Conservation (phyloP, 192 early-diverging fungal genomes). For the Powellomyces hirtus region DNA sequence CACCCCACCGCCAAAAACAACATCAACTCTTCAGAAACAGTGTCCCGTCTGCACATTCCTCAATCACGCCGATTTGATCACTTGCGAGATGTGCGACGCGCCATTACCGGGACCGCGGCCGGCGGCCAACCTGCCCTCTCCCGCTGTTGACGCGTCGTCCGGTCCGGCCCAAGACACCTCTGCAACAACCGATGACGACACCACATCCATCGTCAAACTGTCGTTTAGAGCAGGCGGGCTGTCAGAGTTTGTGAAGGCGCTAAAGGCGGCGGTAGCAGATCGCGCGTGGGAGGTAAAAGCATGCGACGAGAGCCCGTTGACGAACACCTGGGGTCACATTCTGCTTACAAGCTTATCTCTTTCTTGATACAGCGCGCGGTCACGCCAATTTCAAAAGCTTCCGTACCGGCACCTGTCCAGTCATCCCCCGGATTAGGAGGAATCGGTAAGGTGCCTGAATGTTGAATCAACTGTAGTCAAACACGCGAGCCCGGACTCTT, state of each 20-base stretch:
- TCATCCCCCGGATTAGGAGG: conserved; percentile 36
- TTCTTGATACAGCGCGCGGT: no score
- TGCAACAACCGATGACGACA: not conserved
- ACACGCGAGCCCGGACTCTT: not conserved
- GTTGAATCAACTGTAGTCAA: no score
- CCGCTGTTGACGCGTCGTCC: no score
- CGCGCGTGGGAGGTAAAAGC: conserved; percentile 69
- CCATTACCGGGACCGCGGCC: conserved; percentile 49
- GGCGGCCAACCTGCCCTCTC: no score
- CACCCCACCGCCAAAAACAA: not conserved
- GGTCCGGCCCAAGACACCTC: no score
- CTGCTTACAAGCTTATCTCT: no score
- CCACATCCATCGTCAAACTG: conserved; percentile 30
- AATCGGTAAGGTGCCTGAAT: conserved; percentile 35
- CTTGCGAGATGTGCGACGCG: conserved; percentile 83
- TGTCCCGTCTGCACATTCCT: conserved; percentile 86
- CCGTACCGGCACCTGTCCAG: conserved; percentile 5
- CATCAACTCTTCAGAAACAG: conserved; percentile 25
- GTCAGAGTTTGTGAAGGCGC: conserved; percentile 53
- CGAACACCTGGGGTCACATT: no score
- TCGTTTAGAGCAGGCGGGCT: conserved; percentile 78
- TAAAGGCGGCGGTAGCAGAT: conserved; percentile 60
- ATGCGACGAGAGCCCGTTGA: conserved; percentile 11
- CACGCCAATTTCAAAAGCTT: no score
- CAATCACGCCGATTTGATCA: conserved; percentile 75